Conservation (phyloP, 2,329 filamentous ascomycete genomes). For the Teratosphaeria destructans region DNA sequence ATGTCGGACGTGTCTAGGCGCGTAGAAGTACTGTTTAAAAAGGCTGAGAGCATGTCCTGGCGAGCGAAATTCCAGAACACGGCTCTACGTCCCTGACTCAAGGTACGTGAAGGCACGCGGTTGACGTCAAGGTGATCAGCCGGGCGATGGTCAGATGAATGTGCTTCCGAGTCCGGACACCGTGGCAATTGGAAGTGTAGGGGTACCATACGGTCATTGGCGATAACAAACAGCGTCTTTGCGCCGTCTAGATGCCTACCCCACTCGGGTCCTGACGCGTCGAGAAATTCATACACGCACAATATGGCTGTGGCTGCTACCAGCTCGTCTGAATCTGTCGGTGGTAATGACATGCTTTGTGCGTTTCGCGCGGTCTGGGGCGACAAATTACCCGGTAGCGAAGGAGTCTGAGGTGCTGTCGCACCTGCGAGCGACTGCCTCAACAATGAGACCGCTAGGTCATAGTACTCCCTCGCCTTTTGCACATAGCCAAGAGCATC, state of each 20-base stretch:
- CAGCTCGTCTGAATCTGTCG: constrained; percentile 47
- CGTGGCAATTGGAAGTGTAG: constrained; percentile 29
- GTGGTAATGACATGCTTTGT: constrained; percentile 18
- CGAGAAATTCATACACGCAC: constrained; percentile 58
- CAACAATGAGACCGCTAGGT: constrained; percentile 30
- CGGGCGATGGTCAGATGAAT: constrained; percentile 9
- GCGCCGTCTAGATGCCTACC: constrained; percentile 55
- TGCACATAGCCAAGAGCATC: constrained; percentile 42
- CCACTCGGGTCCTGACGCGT: constrained; percentile 54
- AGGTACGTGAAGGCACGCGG: constrained; percentile 16
- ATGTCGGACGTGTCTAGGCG: constrained; percentile 52
- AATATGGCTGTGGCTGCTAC: constrained; percentile 56
- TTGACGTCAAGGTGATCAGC: neutral
- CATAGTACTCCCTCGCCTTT: constrained; percentile 50
- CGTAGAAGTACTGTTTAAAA: constrained; percentile 51
- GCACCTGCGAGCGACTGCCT: constrained; percentile 23
- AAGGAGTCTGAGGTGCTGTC: constrained; percentile 14
- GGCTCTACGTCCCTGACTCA: constrained; percentile 46
- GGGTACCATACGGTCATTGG: constrained; percentile 40
- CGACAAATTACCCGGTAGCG: constrained; percentile 16
- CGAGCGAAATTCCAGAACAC: constrained; percentile 59
- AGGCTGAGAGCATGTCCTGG: constrained; percentile 55
- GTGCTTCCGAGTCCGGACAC: constrained; percentile 21
- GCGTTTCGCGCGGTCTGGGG: constrained; percentile 10
- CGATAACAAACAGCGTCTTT: constrained; percentile 50